Conservation (phyloP, 768 basidiomycete species). For the Suillus ampliporus region DNA sequence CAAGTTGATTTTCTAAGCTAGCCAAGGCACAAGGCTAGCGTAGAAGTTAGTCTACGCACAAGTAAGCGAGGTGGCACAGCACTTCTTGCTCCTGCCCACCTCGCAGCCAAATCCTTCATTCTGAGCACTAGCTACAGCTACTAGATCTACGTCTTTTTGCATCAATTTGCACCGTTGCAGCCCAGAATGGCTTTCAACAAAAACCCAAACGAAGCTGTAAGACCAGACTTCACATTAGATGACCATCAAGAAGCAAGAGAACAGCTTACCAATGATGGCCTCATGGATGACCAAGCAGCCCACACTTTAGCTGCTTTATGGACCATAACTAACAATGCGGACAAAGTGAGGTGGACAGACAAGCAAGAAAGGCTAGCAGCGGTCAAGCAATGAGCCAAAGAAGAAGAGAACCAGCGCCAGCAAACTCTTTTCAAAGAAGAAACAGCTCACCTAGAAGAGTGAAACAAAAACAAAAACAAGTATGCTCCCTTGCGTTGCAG, state of each 20-base stretch:
- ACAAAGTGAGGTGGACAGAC: background rate
- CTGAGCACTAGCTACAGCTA: no score
- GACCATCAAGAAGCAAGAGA: no score
- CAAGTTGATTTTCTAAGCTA: conserved; percentile 2
- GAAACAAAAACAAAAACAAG: conserved; percentile 7
- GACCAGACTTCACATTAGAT: no score
- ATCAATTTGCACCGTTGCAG: no score
- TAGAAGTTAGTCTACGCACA: conserved; percentile 3
- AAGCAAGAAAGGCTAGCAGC: background rate
- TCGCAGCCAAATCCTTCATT: no score
- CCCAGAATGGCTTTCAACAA: no score
- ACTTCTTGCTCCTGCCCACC: background rate
- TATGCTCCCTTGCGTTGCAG: background rate
- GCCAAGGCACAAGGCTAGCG: conserved; percentile 5
- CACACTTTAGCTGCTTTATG: background rate
- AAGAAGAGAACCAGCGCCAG: background rate
- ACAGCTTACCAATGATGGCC: no score
- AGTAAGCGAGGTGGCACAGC: conserved; percentile 8
- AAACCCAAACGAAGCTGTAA: no score
- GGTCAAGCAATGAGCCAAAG: background rate
- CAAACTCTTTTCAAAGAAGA: background rate
- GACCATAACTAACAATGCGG: background rate
- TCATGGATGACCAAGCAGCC: no score
- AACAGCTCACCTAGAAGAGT: background rate
- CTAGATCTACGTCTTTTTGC: no score